Evolutionary conservation across 441 rosid species (phyloP), one percentile per base, ranked within the genome.

Genomic region (Viola pubescens): DNA sequence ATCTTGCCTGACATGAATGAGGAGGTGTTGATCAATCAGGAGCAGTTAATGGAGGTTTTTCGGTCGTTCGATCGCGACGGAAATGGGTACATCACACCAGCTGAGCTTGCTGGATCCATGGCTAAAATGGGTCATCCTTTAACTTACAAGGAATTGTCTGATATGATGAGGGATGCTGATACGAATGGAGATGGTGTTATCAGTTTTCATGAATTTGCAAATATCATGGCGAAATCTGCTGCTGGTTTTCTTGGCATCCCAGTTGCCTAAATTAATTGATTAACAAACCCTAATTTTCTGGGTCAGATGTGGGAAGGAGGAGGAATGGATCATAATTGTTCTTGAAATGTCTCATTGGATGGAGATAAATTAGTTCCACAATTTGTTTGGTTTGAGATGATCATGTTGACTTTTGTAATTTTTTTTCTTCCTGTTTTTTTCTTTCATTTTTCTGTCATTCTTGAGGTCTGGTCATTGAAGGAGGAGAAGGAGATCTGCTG

Each of bases 101-200:
- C 87, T 1, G 97, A 89, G 62, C 74, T 91, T 55, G 94, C 91
- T 3, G 91, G 89, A 41, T 87, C 96, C 0, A 91, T 87, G 98
- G 95, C 97, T 1, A 85, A 79, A 69, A 77, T 89, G 54, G 95
- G 97, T 44, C 94, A 89, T 16, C 85, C 95, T 5, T 76, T 91
- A 60, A 85, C 95, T 6, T 84, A 79, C 5, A 81, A 75, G 37
- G 97, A 91, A 66, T 62, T 91, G 41, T 75, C 94, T 0, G 94
- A 85, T 41, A 91, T 91, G 98, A 89, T 91, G 64, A 85, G 61
- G 67, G 94, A 89, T 62, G 98, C 98, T 0, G 98, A 89, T 60
- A 74, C 83, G 1, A 91, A 91, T 45, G 98, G 94, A 0, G 97
- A 91, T 12, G 97, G 98, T 0, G 78, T 81, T 67, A 89, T 91